Evolutionary conservation across 163 green algal genomes (phyloP), one percentile per base, ranked within the genome.

Genomic region (Chlorella variabilis): DNA sequence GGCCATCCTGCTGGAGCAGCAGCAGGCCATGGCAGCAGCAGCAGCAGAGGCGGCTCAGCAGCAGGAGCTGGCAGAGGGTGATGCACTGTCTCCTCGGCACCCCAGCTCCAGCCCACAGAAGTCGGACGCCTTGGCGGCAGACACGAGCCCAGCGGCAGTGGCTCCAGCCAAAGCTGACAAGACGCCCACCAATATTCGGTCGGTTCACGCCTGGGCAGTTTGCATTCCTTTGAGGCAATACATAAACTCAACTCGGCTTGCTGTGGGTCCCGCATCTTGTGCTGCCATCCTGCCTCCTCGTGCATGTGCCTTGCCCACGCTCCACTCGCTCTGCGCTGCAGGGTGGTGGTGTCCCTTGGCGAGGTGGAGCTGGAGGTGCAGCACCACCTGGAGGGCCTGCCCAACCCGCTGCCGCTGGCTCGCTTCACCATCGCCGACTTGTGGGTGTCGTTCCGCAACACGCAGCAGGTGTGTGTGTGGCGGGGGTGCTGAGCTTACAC

Each of bases 281-380:
- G 23, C 59, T 13, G 23, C 20, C 29, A 21, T 29, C 6, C 54
- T 29, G 18, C 54, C 21, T 29, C 54, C 54, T n/a, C 29, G 48
- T 51, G 17, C 34, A 6, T 41, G 7, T 4, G 20, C 33, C 33
- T 33, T 54, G 34, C 4, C 66, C 45, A 3, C 38, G 15, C 25
- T 34, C 17, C 66, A 34, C 23, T 39, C 42, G 36, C 8, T 0
- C 17, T 78, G 38, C 67, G 73, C 7, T 36, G 9, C 49, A 67
- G 71, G 38, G 75, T 91, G 67, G 61, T 74, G n/a, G 83, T 96
- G 25, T 84, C 81, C 25, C 75, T 96, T 23, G 84, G 82, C 20
- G 51, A 83, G 17, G 90, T 91, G 15, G 81, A 91, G 76, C 88
- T 96, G 75, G 92, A 93, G 90, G 85, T 96, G 74, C 85, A 81